Evolutionary conservation across 495 filamentous ascomycete species (phyloP), one percentile per base, ranked within the genome.

Genomic region (Neurospora sp.): DNA sequence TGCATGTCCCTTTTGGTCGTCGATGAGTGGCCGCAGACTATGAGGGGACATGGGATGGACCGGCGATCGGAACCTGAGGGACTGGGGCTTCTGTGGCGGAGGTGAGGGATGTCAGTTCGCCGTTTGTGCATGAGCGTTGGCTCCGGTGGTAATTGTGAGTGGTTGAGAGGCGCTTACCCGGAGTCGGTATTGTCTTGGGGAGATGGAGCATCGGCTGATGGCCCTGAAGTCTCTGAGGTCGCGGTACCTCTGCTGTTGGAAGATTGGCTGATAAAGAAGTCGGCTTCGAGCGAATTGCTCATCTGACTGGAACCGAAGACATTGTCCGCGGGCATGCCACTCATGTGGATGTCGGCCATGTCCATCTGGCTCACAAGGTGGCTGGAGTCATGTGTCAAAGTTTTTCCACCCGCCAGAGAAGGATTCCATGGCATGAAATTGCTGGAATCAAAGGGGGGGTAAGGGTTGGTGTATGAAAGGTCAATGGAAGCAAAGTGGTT

Each of bases 361-460:
- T 23, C 5, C 46, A 54, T 54, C 20, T 54, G 46, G 46, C 20
- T 23, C 46, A 14, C 9, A 12, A 14, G 0, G 5, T 0, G 10
- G 10, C 20, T 54, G 20, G 5, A 12, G 20, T 12, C 10, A 27
- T 42, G 1, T 7, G 16, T 5, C 0, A 42, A 18, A 8, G 5
- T 2, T 5, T 18, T 42, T 0, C 16, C 41, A 3, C 3, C 14
- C 6, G 0, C 16, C 0, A 42, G 16, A 3, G 0, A 0, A 8
- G 14, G 0, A 16, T 23, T 4, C n/a, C 0, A 23, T 1, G 46
- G 0, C 10, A 23, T 23, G 20, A 54, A 23, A 2, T 54, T 7
- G 46, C 11, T 54, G 46, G 46, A 54, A 7, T 48, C 44, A 20
- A 27, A 12, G 10, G 20, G 46, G 0, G 46, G 10, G 0, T 0